Conservation (phyloP, 768 basidiomycete genomes). For the Auricularia auricula-judae region DNA sequence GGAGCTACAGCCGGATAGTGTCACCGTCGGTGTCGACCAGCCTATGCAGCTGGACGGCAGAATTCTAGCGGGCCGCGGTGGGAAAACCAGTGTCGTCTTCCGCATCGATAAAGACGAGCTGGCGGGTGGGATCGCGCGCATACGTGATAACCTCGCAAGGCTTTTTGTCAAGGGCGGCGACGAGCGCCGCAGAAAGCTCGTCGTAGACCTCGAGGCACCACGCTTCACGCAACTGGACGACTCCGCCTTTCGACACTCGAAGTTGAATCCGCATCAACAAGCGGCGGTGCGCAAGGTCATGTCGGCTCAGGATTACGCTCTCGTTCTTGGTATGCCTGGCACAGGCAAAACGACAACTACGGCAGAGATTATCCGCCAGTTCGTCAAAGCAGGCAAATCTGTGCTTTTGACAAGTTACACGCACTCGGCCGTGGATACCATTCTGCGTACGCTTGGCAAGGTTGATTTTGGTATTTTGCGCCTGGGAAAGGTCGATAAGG, state of each 20-base stretch:
- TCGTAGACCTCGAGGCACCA: constrained; percentile 74
- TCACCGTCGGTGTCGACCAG: constrained; percentile 79
- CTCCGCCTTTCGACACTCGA: constrained; percentile 17
- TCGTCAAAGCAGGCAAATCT: constrained; percentile 74
- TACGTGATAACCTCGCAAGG: constrained; percentile 83
- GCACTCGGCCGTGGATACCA: constrained; percentile 98
- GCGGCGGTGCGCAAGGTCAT: constrained; percentile 65
- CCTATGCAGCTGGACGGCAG: constrained; percentile 45
- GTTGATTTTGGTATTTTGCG: constrained; percentile 65
- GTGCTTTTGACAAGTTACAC: constrained; percentile 90
- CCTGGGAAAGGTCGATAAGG: constrained; percentile 89
- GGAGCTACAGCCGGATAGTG: constrained; percentile 47
- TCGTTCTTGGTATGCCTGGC: constrained; percentile 96
- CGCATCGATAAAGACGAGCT: constrained; percentile 93
- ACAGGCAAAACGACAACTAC: constrained; percentile 97
- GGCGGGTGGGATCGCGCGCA: constrained; percentile 71
- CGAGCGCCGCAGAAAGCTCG: constrained; percentile 47
- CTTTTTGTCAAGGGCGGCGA: constrained; percentile 79
- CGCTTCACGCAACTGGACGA: constrained; percentile 33
- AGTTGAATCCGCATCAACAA: constrained; percentile 63
- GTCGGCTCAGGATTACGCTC: constrained; percentile 75
- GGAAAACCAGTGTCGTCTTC: constrained; percentile 36
- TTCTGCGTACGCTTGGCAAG: constrained; percentile 67
- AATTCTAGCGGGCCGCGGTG: constrained; percentile 21
- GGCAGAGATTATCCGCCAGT: constrained; percentile 69